Base-by-base conservation (phyloP, 805 yeast genomes). In the Ogataea paradorogensis region DNA sequence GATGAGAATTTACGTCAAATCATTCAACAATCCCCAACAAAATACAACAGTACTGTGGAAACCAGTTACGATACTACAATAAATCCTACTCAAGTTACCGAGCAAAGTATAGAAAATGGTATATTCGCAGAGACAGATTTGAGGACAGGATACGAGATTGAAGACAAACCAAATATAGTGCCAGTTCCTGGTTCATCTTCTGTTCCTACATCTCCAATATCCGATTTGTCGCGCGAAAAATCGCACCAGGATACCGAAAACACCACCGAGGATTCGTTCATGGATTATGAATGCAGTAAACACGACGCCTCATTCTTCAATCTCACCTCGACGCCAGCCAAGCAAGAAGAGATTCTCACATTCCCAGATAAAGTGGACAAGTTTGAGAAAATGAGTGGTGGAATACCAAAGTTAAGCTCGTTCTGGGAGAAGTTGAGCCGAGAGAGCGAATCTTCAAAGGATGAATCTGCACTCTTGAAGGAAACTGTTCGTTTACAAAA, bases 361-460 rank as follows among this genome's bases (percentile, higher is more conserved):
- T 47, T 60, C 26, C 55, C 58, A 7, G 55, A 53, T 13, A 60
- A 53, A 33, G 43, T 60, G 15, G 55, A 59, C 22, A 59, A 47
- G 39, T 61, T 52, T 43, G 65, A 61, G 41, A 47, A 54, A 30
- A 38, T 59, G 30, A 52, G 59, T 28, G 62, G 63, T 3, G 48
- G 55, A 15, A 42, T 38, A 14, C 46, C 52, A 1, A 47, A 49
- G 27, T 11, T 44, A 2, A 44, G 25, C 16, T 35, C 47, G 9
- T 38, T 43, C 25, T 45, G 51, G 44, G 35, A 30, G 5, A 42
- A 34, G 37, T n/a, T 44, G 30, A 11, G 31, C 9, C 41, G 27
- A 15, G 15, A 41, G 22, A 21, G 24, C 7, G 42, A 33, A 3
- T 33, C 25, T 7, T 16, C 32, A 25, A 21, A 9, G 24, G 38